Evolutionary conservation across 495 filamentous ascomycete genomes (phyloP).

Genomic region (Cairneyella variabilis): DNA sequence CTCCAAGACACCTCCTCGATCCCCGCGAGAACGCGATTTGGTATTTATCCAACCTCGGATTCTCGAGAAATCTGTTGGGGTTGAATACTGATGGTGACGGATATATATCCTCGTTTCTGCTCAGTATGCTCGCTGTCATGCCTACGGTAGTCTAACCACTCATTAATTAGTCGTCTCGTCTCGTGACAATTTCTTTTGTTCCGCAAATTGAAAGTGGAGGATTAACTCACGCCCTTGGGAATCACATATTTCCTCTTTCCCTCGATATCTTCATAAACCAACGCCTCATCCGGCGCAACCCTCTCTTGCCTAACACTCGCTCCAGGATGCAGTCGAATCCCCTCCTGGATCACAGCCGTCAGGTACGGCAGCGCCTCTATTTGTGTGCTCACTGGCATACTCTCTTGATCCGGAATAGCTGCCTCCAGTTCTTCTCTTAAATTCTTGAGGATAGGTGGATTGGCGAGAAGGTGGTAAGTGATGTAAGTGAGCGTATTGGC

Average conservation of each 20-base stretch:
- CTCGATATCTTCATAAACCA: not conserved
- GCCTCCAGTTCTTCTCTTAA: constrained; percentile 27
- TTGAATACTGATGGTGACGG: constrained; percentile 40
- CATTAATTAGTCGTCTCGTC: too few species aligned
- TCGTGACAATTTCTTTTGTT: too few species aligned
- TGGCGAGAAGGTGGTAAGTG: constrained; percentile 28
- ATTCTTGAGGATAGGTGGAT: constrained; percentile 21
- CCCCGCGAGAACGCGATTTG: constrained; percentile 42
- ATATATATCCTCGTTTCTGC: constrained; percentile 37
- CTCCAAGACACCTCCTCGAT: constrained; percentile 39
- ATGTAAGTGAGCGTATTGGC: constrained; percentile 7
- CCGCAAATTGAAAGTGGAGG: not conserved
- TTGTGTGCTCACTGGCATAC: constrained; percentile 31
- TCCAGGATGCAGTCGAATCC: constrained; percentile 24
- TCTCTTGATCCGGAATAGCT: constrained; percentile 15
- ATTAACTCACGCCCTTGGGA: not conserved
- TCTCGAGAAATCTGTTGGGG: constrained; percentile 46
- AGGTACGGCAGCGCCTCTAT: constrained; percentile 28
- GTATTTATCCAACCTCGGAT: constrained; percentile 32
- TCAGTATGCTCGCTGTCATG: constrained; percentile 21
- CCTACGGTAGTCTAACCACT: constrained; percentile 37
- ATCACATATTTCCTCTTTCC: constrained; percentile 1
- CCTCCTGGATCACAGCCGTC: constrained; percentile 12
- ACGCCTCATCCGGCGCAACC: constrained; percentile 27
- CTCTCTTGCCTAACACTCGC: constrained; percentile 27